Evolutionary conservation across 495 filamentous ascomycete species (phyloP), one percentile per base, ranked within the genome.

Genomic region (Tuber umbilicatum): DNA sequence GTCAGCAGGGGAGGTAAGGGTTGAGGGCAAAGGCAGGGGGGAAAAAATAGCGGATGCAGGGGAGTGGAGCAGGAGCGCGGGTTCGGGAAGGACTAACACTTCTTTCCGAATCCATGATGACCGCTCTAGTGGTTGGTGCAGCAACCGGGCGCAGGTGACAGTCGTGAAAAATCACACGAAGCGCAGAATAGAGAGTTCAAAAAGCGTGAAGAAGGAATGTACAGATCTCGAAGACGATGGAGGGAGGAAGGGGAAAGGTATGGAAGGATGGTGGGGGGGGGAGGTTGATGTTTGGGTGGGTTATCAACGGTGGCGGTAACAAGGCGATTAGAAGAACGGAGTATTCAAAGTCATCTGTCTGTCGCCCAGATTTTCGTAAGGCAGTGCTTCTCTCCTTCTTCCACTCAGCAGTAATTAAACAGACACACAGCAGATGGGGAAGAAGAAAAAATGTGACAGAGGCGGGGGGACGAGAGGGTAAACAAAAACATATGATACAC

Each of bases 21-120:
- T 64, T 68, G 35, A 37, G 40, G 74, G 45, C 14, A 39, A 31
- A 40, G 40, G 23, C 21, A 50, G 40, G 47, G 41, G 69, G 68
- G 10, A 31, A 43, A 39, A 70, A 70, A 43, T 16, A 2, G 69
- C 4, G 14, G 21, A n/a, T n/a, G n/a, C n/a, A 31, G n/a, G 55
- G 67, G 68, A 35, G n/a, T 27, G 27, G 35, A 42, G 35, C n/a
- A 27, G 68, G n/a, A 70, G 19, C 4, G 31, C 37, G 69, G 41
- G 37, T 39, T 70, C 19, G 68, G 69, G 72, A 60, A 68, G 47
- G 73, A 74, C 73, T 60, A 73, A 79, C 78, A 73, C 75, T 79
- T 79, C 64, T 78, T 31, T 79, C 77, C 40, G 77, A 78, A 73
- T 79, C 75, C 77, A 79, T 79, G 27, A 73, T 73, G 68, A 45